Conservation (phyloP, 257 asterid genomes). For the Thymus quinquecostatus region DNA sequence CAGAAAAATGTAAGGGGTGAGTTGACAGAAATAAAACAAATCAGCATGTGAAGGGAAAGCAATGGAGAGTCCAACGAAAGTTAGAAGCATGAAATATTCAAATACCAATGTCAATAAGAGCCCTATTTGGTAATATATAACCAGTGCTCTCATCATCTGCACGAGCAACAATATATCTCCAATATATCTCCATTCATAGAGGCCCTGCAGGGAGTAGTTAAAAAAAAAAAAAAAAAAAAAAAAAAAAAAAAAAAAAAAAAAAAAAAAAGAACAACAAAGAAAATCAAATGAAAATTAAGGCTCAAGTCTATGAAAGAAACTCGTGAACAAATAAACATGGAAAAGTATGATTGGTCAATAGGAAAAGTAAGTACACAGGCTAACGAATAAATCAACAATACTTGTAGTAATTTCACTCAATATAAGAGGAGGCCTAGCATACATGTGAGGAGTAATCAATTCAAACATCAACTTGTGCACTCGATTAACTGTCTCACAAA, state of each 20-base stretch:
- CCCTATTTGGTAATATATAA: conserved; percentile 83
- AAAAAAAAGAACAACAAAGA: too few species aligned
- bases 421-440: too few species aligned
- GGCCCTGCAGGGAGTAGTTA: conserved; percentile 56
- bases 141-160: conserved; percentile 99
- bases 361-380: not conserved
- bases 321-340: conserved; percentile 15
- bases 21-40: conserved; percentile 19
- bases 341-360: not conserved
- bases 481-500: too few species aligned
- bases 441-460: too few species aligned
- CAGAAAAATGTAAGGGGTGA: conserved; percentile 12
- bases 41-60: conserved; percentile 17
- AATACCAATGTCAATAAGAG: conserved; percentile 87
- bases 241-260: too few species aligned
- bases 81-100: conserved; percentile 3
- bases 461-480: too few species aligned
- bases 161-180: too few species aligned
- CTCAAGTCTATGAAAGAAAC: not conserved
- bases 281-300: not conserved
- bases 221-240: too few species aligned
- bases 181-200: conserved; percentile 89
- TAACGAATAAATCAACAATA: not conserved
- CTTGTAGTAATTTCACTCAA: too few species aligned
- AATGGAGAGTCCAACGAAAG: conserved; percentile 23